Conservation (phyloP, 352 stramenopile genomes). For the Halophytophthora polymorphica region DNA sequence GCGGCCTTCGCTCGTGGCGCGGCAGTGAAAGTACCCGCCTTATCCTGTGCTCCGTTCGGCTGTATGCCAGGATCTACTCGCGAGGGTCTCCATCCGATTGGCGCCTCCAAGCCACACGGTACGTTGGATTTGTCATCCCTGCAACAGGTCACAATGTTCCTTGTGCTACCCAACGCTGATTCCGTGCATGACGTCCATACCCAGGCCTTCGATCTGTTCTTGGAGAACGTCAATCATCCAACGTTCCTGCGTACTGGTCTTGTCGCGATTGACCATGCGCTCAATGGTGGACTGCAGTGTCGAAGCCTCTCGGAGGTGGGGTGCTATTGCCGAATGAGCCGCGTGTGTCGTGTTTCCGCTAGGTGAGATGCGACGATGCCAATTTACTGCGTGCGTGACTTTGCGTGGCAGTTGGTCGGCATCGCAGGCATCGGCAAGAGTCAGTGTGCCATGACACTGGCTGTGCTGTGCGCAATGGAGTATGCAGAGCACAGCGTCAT, state of each 20-base stretch:
- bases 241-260: constrained; percentile 64
- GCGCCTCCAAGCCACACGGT: constrained; percentile 43
- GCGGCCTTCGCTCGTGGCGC: too few relatives aligned
- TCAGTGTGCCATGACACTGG: constrained; percentile 72
- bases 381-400: constrained; percentile 4
- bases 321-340: not conserved
- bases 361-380: constrained; percentile 3
- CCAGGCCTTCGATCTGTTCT: constrained; percentile 78
- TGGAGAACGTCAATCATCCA: constrained; percentile 66
- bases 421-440: constrained; percentile 75
- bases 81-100: constrained; percentile 52
- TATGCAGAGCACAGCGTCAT: constrained; percentile 53
- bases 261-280: constrained; percentile 49
- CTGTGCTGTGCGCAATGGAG: constrained; percentile 62
- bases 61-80: constrained; percentile 40
- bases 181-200: constrained; percentile 3
- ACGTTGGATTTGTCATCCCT: constrained; percentile 1
- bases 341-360: not conserved
- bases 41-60: constrained; percentile 1
- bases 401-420: constrained; percentile 49
- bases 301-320: constrained; percentile 53
- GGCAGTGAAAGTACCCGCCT: constrained; percentile 1
- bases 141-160: not conserved
- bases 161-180: not conserved
- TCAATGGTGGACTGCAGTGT: constrained; percentile 60